These are phyloP conservation scores for Edaphochlamys debaryana DNA, from an alignment of 139 green algal species.

Conservation along the genomic window DNA sequence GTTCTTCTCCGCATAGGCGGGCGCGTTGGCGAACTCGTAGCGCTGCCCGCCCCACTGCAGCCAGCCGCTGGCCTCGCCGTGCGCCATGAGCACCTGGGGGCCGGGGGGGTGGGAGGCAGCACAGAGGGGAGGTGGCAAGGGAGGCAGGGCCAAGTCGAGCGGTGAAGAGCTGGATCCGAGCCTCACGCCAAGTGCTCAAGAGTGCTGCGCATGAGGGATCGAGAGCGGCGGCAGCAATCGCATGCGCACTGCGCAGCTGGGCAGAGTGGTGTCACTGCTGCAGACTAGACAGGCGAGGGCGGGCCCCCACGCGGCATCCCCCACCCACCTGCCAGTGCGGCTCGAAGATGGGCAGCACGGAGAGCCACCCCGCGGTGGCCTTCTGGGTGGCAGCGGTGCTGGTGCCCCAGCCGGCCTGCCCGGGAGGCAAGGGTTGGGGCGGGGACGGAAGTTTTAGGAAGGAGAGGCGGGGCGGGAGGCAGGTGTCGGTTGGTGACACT, in stretches of 20 bases:
- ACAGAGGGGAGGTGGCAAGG: neutral
- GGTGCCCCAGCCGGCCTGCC: constrained; percentile 83
- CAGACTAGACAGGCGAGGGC: too few relatives aligned
- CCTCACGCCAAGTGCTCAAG: too few relatives aligned
- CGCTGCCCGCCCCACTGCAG: constrained; percentile 88
- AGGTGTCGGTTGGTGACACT: too few relatives aligned
- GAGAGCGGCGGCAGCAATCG: too few relatives aligned
- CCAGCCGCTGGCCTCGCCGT: constrained; percentile 86
- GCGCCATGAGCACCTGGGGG: constrained; percentile 88
- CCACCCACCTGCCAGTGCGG: constrained; percentile 95
- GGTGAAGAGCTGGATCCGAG: too few relatives aligned
- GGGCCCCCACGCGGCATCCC: too few relatives aligned
- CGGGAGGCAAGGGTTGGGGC: too few relatives aligned
- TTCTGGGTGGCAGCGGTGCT: constrained; percentile 51
- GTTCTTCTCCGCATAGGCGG: constrained; percentile 96
- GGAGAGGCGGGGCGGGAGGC: too few relatives aligned
- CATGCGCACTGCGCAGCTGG: too few relatives aligned
- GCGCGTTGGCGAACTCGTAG: constrained; percentile 80
- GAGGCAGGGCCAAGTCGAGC: neutral
- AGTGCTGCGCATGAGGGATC: too few relatives aligned
- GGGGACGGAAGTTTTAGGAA: too few relatives aligned
- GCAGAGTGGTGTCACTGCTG: too few relatives aligned
- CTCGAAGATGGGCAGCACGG: constrained; percentile 94
- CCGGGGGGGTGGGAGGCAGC: neutral
- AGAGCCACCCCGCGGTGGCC: constrained; percentile 94